These are phyloP conservation scores for Penicillium atrosanguineum DNA, from an alignment of 495 filamentous ascomycete species.

Conservation along the genomic window DNA sequence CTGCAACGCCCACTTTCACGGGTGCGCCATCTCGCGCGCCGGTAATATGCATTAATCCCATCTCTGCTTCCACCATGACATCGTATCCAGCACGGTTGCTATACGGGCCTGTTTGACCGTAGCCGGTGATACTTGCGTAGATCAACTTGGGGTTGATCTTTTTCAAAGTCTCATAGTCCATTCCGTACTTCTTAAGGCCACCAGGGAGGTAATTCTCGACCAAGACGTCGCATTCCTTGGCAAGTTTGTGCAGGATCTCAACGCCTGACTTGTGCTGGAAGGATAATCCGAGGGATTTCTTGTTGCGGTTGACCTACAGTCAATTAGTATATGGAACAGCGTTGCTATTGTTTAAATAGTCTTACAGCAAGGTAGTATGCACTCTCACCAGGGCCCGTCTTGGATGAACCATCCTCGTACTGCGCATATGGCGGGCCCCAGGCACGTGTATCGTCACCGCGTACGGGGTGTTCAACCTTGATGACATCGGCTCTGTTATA, in stretches of 20 bases:
- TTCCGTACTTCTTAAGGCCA: constrained; percentile 81
- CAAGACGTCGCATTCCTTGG: constrained; percentile 80
- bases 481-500: constrained; percentile 84
- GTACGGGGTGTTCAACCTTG: constrained; percentile 89
- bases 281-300: constrained; percentile 88
- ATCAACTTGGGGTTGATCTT: constrained; percentile 74
- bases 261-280: constrained; percentile 83
- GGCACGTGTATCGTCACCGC: constrained; percentile 91
- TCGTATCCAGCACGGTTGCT: constrained; percentile 89
- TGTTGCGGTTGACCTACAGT: constrained; percentile 88
- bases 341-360: constrained; percentile 14
- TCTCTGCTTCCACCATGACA: constrained; percentile 98
- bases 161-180: constrained; percentile 78
- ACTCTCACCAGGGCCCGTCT: constrained; percentile 80
- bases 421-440: constrained; percentile 95
- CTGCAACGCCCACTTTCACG: constrained; percentile 95
- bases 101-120: constrained; percentile 93
- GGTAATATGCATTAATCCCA: constrained; percentile 98
- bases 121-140: constrained; percentile 70
- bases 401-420: constrained; percentile 55
- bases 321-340: neutral
- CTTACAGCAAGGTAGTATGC: constrained; percentile 89
- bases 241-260: constrained; percentile 80
- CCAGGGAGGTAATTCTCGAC: constrained; percentile 97
- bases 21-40: constrained; percentile 83